Evolutionary conservation across 2,329 filamentous ascomycete genomes (phyloP), one percentile per base, ranked within the genome.

Genomic region (Alternaria gansuensis): DNA sequence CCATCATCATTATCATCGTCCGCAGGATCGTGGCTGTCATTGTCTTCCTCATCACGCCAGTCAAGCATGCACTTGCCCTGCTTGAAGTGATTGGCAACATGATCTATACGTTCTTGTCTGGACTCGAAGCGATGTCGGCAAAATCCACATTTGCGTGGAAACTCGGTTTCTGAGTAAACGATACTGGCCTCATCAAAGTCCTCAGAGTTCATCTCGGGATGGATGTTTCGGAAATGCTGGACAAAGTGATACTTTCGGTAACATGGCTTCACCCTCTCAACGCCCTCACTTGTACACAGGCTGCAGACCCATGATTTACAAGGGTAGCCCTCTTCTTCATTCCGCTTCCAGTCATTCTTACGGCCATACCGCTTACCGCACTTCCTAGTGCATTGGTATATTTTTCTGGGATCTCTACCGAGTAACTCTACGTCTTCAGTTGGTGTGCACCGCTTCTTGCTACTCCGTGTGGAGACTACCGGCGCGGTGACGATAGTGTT

Each of bases 301-400:
- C 66, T 75, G 52, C 75, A 76, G 3, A 73, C 63, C 74, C 73
- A 75, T 7, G 67, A 73, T 48, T 73, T 72, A 53, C 71, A 72
- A 41, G 75, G 75, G 51, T 77, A 77, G 8, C 71, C 72, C 51
- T 77, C 74, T 53, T 77, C 75, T 41, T 77, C 75, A 33, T 77
- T 76, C 48, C 75, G 66, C 63, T 76, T 77, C 75, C 75, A 77
- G 63, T 77, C 75, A 36, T 74, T 76, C 63, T 77, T 77, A 6
- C 75, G 71, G 6, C 72, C 73, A 59, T 76, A 77, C 8, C 75
- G 67, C 57, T 77, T 77, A 10, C 75, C 75, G 36, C 75, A 77
- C 51, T 76, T 76, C 26, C 75, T 43, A 6, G 75, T 77, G 57
- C 75, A 77, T 44, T 77, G 75, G 57, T 75, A 77, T 39, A 77